Evolutionary conservation across 805 yeast genomes (phyloP).

Genomic region (Candida fluviatilis): DNA sequence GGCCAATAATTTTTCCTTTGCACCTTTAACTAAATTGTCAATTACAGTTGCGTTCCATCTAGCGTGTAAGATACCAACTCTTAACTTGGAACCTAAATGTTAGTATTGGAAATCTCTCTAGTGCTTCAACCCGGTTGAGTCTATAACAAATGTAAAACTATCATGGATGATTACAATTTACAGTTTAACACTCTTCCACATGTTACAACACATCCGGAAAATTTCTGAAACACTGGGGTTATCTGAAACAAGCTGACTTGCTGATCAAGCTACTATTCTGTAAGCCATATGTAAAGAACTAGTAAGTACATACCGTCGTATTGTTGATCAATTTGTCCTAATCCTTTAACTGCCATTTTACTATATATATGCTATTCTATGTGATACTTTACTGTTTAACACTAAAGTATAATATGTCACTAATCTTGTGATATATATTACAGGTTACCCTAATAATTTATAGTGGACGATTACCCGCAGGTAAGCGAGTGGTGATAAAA

Average conservation of each 20-base stretch:
- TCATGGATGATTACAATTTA: no score
- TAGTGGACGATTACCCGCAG: not conserved
- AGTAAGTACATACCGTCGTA: conserved; percentile 63
- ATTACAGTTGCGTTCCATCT: conserved; percentile 88
- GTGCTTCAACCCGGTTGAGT: not conserved
- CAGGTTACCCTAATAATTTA: not conserved
- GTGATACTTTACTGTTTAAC: no score
- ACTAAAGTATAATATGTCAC: no score
- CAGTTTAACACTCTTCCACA: no score
- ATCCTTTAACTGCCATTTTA: conserved; percentile 74
- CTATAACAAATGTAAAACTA: no score
- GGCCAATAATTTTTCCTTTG: conserved; percentile 51
- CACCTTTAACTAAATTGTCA: conserved; percentile 76
- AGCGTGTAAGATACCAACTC: conserved; percentile 88
- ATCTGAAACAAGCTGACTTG: no score
- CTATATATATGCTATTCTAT: not conserved
- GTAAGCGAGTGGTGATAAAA: not conserved
- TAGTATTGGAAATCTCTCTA: not conserved
- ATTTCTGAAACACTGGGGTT: no score
- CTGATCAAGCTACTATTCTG: no score
- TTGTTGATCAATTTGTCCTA: conserved; percentile 65
- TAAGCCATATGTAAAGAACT: no score
- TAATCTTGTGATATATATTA: no score
- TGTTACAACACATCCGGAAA: no score
- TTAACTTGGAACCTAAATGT: conserved; percentile 45